A percentile compares a stretch with the other conserved stretches of the same genome.
Evolutionary conservation across 495 filamentous ascomycete species (phyloP).

Genomic region (Choiromyces venosus): DNA sequence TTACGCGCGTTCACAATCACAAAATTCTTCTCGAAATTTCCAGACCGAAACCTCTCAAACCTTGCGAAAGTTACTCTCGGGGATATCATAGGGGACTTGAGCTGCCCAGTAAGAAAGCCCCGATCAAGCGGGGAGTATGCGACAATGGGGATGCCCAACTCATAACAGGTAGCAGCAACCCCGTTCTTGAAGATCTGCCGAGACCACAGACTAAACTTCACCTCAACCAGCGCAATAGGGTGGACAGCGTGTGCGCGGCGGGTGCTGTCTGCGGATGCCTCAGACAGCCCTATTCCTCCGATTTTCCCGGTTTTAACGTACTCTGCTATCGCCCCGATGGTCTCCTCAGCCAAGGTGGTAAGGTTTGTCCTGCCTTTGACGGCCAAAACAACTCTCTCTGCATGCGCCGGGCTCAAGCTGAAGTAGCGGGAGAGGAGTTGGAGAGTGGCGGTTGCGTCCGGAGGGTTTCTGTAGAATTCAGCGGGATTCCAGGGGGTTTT

Average conservation of each 20-base stretch:
- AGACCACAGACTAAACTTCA: constrained; percentile 66
- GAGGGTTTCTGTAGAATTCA: constrained; percentile 68
- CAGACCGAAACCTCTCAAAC: constrained; percentile 46
- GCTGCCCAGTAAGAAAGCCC: constrained; percentile 53
- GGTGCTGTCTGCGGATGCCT: constrained; percentile 68
- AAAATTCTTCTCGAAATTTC: constrained; percentile 41
- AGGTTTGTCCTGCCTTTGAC: constrained; percentile 58
- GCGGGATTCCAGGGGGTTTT: constrained; percentile 69
- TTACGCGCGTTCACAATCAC: constrained; percentile 45
- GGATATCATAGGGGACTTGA: constrained; percentile 59
- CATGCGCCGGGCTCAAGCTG: constrained; percentile 61
- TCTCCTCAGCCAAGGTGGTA: constrained; percentile 43
- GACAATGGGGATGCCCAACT: constrained; percentile 49
- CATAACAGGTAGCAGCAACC: constrained; percentile 29
- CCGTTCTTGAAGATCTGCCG: constrained; percentile 51
- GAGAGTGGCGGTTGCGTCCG: constrained; percentile 57
- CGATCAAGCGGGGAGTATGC: constrained; percentile 49
- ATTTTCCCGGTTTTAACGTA: constrained; percentile 71
- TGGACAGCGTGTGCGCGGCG: constrained; percentile 61
- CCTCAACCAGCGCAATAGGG: constrained; percentile 68
- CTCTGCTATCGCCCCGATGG: constrained; percentile 53
- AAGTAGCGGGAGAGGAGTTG: constrained; percentile 62
- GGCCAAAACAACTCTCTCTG: constrained; percentile 57
- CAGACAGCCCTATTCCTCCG: constrained; percentile 66
- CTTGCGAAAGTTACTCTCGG: constrained; percentile 55